Conservation (phyloP, 129 eudicot species). For the Dittrichia graveolens region DNA sequence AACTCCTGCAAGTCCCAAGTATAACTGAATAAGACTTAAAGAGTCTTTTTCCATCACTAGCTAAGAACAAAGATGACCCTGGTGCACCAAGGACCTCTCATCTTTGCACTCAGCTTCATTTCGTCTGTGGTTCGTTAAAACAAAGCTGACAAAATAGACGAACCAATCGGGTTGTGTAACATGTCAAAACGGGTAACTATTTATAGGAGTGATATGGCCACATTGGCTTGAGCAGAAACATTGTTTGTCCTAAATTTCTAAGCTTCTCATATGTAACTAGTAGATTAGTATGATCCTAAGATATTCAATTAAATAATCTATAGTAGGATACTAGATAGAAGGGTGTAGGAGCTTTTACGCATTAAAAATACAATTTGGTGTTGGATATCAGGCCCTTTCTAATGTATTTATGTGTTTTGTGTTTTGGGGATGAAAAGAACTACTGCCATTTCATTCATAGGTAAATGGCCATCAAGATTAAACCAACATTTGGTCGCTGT, state of each 20-base stretch:
- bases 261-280: not conserved
- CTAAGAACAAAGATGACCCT: not conserved
- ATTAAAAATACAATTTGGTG: no score
- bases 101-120: not conserved
- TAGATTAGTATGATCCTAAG: not conserved
- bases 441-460: no score
- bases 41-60: not conserved
- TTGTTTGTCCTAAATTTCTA: not conserved
- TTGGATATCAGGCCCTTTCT: no score
- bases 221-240: not conserved
- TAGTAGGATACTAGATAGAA: no score
- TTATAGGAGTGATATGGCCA: no score
- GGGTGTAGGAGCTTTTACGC: not conserved
- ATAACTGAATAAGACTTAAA: not conserved
- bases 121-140: no score
- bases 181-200: no score
- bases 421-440: no score
- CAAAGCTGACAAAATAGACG: not conserved
- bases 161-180: not conserved
- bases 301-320: no score
- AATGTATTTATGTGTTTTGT: no score
- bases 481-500: not conserved
- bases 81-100: not conserved
- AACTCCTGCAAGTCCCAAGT: conserved; percentile 55
- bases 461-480: not conserved